These are phyloP conservation scores for Carex myosuroides DNA, from an alignment of 176 grass and related monocot species.

Conservation along the genomic window DNA sequence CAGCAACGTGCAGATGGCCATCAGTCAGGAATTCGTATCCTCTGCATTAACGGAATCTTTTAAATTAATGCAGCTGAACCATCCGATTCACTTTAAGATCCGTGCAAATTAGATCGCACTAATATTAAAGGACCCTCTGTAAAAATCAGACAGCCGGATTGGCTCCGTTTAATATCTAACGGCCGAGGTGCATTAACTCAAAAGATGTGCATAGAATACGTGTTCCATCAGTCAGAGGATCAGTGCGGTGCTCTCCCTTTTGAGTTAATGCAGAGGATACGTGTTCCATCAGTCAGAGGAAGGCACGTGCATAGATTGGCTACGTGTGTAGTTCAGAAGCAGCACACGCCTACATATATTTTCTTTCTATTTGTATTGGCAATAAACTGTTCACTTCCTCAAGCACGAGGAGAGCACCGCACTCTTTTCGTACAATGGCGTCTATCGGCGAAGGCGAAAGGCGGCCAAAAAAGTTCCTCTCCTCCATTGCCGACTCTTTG, in stretches of 20 bases:
- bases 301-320: neutral
- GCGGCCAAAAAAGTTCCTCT: slow-evolving; percentile 43
- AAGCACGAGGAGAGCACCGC: neutral
- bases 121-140: too few species aligned
- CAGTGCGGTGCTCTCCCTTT: too few species aligned
- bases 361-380: neutral
- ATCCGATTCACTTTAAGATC: too few species aligned
- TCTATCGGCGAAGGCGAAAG: slow-evolving; percentile 15
- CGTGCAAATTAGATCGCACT: too few species aligned
- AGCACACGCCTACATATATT: neutral
- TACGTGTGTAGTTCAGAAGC: neutral
- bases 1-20: neutral
- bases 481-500: slow-evolving; percentile 69
- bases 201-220: too few species aligned
- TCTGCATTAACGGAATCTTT: too few species aligned
- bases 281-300: neutral
- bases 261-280: too few species aligned
- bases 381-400: neutral
- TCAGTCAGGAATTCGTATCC: neutral
- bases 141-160: too few species aligned
- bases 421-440: slow-evolving; percentile 11
- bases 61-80: too few species aligned
- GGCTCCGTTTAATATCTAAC: too few species aligned
- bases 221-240: too few species aligned
- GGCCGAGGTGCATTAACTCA: too few species aligned